Conservation (phyloP, 192 early-diverging fungal genomes). For the Podochytrium sp. region DNA sequence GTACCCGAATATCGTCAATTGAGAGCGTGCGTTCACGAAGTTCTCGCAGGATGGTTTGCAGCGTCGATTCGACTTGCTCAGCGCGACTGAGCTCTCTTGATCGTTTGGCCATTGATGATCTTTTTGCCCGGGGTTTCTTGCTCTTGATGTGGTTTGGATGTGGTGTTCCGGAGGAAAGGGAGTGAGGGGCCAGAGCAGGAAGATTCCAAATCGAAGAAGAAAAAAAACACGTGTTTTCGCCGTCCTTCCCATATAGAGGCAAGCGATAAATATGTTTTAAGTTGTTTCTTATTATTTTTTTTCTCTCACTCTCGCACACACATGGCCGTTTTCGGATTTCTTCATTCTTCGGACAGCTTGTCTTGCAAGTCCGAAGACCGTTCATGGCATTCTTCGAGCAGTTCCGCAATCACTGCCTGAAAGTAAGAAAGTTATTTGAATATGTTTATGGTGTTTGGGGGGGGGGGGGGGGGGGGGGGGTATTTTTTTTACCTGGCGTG, state of each 20-base stretch:
- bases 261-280: not conserved
- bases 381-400: slow-evolving; percentile 21
- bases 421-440: not conserved
- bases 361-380: slow-evolving; percentile 18
- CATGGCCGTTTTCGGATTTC: not conserved
- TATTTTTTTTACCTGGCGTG: slow-evolving; percentile 24
- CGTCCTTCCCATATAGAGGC: not conserved
- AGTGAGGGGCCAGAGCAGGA: not conserved
- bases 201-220: not conserved
- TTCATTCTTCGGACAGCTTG: slow-evolving; percentile 8
- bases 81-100: not conserved
- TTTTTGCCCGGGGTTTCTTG: not conserved
- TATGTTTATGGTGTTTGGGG: not conserved
- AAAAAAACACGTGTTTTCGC: not conserved
- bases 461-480: too few species aligned
- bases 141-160: not conserved
- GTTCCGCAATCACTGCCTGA: slow-evolving; percentile 21
- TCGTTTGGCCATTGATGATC: not conserved
- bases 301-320: too few species aligned
- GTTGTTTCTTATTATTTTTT: not conserved
- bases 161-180: not conserved
- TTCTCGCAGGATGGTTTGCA: not conserved
- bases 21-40: not conserved
- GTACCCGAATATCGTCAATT: not conserved
- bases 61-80: not conserved